phyloP scores from a whole-genome alignment of 768 basidiomycete species.

The Mycena chlorophos region DNA sequence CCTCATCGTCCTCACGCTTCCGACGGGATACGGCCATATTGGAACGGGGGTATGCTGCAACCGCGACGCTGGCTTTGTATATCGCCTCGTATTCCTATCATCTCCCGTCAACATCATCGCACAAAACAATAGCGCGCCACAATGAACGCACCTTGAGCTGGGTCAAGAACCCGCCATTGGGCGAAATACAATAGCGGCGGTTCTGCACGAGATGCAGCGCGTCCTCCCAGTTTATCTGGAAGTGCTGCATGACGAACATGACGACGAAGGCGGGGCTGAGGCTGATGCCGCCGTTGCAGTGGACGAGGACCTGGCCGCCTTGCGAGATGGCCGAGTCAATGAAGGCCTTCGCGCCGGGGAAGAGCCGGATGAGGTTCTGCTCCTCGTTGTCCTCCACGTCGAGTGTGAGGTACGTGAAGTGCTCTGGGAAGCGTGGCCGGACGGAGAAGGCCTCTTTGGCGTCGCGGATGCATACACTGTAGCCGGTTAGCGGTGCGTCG shows the following conservation, averaged over 20 bases:
- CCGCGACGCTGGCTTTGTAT: conserved; percentile 74
- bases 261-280: conserved; percentile 87
- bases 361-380: conserved; percentile 89
- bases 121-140: not conserved
- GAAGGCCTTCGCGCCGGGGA: conserved; percentile 53
- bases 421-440: conserved; percentile 76
- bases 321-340: conserved; percentile 34
- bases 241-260: conserved; percentile 91
- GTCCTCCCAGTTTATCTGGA: conserved; percentile 82
- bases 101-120: not conserved
- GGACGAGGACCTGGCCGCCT: conserved; percentile 80
- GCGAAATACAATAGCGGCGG: conserved; percentile 89
- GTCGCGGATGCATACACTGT: conserved; percentile 85
- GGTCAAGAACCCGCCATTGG: conserved; percentile 87
- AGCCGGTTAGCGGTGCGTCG: conserved; percentile 20
- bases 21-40: conserved; percentile 52
- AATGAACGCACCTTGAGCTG: conserved; percentile 74
- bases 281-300: conserved; percentile 90
- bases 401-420: conserved; percentile 75
- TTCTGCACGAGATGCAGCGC: conserved; percentile 88
- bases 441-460: conserved; percentile 90
- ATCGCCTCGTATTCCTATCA: conserved; percentile 90
- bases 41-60: conserved; percentile 56
- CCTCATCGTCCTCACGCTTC: conserved; percentile 69
- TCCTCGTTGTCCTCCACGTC: conserved; percentile 93